A percentile compares a stretch with the other conserved stretches of the same genome.
These are phyloP conservation scores for Galerina marginata DNA, from an alignment of 768 basidiomycete genomes.

Conservation along the genomic window DNA sequence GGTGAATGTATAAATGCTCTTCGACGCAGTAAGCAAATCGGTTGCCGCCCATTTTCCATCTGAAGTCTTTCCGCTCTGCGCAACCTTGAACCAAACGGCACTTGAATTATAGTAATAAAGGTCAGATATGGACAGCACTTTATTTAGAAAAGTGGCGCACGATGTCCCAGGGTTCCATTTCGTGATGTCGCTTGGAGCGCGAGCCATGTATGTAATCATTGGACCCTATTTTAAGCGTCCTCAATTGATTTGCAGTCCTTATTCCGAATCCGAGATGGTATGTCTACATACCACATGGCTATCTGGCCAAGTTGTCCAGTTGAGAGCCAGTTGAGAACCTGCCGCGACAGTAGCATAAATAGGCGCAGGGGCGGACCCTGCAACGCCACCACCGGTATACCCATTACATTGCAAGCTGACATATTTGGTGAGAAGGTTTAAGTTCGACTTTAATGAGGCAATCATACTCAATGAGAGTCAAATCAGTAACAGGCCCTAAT, in stretches of 20 bases:
- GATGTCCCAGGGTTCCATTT: slow-evolving; percentile 46
- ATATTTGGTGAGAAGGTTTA: not conserved
- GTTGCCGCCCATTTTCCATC: slow-evolving; percentile 52
- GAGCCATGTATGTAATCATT: slow-evolving; percentile 52
- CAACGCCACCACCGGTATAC: slow-evolving; percentile 28
- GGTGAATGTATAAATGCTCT: slow-evolving; percentile 51
- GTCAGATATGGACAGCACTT: too few relatives aligned
- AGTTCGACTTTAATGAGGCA: not conserved
- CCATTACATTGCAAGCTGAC: slow-evolving; percentile 41
- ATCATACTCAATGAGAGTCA: slow-evolving; percentile 43
- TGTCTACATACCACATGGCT: slow-evolving; percentile 32
- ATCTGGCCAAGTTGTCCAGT: slow-evolving; percentile 47
- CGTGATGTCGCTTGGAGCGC: slow-evolving; percentile 49
- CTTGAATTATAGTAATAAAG: slow-evolving; percentile 22
- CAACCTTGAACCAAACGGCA: slow-evolving; percentile 58
- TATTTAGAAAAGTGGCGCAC: slow-evolving; percentile 27
- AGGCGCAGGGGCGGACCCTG: slow-evolving; percentile 43
- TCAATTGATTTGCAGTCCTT: not conserved
- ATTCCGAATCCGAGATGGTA: not conserved
- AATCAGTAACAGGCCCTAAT: slow-evolving; percentile 42
- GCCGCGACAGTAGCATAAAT: slow-evolving; percentile 46
- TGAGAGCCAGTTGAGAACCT: slow-evolving; percentile 42
- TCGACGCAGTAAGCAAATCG: slow-evolving; percentile 40
- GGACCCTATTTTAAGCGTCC: slow-evolving; percentile 34
- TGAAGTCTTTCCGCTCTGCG: slow-evolving; percentile 48